Evolutionary conservation across 2,329 filamentous ascomycete genomes (phyloP), one percentile per base, ranked within the genome.

Genomic region (Claviceps sp.): DNA sequence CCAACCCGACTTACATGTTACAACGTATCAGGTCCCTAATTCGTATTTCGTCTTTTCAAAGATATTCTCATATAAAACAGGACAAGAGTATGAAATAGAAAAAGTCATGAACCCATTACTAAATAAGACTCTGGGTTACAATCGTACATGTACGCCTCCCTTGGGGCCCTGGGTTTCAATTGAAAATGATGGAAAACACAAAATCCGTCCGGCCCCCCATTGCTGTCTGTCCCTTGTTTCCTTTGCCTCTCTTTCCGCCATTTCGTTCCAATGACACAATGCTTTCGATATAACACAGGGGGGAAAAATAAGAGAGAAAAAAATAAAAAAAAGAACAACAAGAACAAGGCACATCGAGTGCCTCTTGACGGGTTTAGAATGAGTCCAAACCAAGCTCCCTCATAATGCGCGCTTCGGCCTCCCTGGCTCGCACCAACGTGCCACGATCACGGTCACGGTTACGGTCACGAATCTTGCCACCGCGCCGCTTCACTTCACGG

Each of bases 101-200:
- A 37, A 47, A 17, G 11, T 29, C 9, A 26, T 55, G 49, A 49
- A 48, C 55, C 55, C 55, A 34, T 34, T 50, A 45, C 34, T 45
- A 50, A 53, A 54, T 58, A 52, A 56, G 53, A 54, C 49, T 46
- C 20, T 49, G 45, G 47, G 46, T 48, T 45, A 64, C 63, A 65
- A 67, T 67, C 61, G 65, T 67, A 67, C 65, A 67, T 60, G 58
- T 64, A 64, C 61, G 63, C 50, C 62, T 54, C 55, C 29, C 9
- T 34, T 34, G 29, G 54, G 54, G 53, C 51, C 54, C 51, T 53
- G 57, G 34, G 38, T 45, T 53, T 47, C 36, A 53, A 50, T 53
- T 47, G 34, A 45, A 45, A 44, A 7, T 34, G 45, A 50, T 44
- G 29, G 40, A 50, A 52, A 54, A 52, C 49, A 48, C 50, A 52